These are phyloP conservation scores for Metschnikowia lachancei DNA, from an alignment of 805 yeast species.

Conservation along the genomic window DNA sequence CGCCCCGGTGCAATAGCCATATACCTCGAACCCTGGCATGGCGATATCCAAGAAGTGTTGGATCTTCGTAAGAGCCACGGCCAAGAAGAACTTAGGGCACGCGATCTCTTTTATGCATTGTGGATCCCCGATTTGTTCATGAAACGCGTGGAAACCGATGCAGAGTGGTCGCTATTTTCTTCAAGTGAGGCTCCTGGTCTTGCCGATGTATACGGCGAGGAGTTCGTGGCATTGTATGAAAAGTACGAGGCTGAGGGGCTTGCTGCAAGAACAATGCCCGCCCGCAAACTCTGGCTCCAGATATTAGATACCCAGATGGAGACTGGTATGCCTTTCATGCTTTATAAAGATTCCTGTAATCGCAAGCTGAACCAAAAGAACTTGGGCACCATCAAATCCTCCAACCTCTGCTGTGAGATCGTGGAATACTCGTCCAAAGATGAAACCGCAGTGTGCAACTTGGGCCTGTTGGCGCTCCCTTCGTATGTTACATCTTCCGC, in stretches of 20 bases:
- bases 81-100: conserved; percentile 87
- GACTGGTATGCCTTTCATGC: conserved; percentile 94
- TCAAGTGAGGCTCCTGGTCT: conserved; percentile 88
- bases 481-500: conserved; percentile 49
- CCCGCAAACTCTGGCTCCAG: conserved; percentile 88
- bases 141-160: conserved; percentile 78
- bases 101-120: conserved; percentile 88
- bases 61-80: conserved; percentile 92
- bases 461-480: conserved; percentile 89
- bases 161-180: conserved; percentile 85
- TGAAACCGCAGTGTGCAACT: conserved; percentile 93
- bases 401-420: conserved; percentile 92
- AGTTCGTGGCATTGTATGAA: conserved; percentile 68
- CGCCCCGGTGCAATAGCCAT: conserved; percentile 97
- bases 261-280: conserved; percentile 57
- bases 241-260: conserved; percentile 73
- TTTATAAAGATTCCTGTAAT: conserved; percentile 92
- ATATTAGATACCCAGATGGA: conserved; percentile 91
- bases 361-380: conserved; percentile 85
- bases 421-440: conserved; percentile 89
- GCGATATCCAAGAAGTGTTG: conserved; percentile 81
- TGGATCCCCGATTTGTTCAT: conserved; percentile 96
- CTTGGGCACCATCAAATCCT: conserved; percentile 87
- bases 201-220: conserved; percentile 78
- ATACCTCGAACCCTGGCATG: conserved; percentile 96